Evolutionary conservation across 179 eudicot species (phyloP).

Genomic region (Spinacia oleracea): DNA sequence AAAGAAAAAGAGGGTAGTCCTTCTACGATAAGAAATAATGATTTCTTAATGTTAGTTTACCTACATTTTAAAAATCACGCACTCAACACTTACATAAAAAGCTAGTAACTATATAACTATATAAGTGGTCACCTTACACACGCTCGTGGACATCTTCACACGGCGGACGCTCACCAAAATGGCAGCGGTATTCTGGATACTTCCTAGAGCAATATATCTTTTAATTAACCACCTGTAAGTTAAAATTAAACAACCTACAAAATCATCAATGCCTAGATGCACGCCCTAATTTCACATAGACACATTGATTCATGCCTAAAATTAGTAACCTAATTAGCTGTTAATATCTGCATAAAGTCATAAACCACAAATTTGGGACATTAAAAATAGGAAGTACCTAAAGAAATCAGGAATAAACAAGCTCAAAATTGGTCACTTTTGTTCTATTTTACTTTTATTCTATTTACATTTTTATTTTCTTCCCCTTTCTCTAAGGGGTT

Average conservation of each 20-base stretch:
- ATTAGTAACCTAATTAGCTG: slow-evolving; percentile 24
- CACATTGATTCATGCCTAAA: slow-evolving; percentile 12
- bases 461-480: background rate
- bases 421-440: slow-evolving; percentile 27
- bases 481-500: slow-evolving; percentile 27
- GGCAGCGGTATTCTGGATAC: too few species aligned
- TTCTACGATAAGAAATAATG: too few species aligned
- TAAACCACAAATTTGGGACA: slow-evolving; percentile 12
- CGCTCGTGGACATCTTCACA: too few species aligned
- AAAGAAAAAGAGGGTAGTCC: too few species aligned
- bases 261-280: slow-evolving; percentile 18
- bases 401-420: slow-evolving; percentile 12
- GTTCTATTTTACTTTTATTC: slow-evolving; percentile 14
- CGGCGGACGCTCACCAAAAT: too few species aligned
- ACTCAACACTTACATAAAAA: too few species aligned
- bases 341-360: background rate
- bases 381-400: slow-evolving; percentile 9
- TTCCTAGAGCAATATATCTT: too few species aligned
- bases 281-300: slow-evolving; percentile 22
- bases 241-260: background rate
- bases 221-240: background rate
- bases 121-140: too few species aligned
- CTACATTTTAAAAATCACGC: too few species aligned
- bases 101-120: too few species aligned
- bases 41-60: too few species aligned